phyloP scores from a whole-genome alignment of 352 stramenopile genomes.

The Paralagenidium karlingii region DNA sequence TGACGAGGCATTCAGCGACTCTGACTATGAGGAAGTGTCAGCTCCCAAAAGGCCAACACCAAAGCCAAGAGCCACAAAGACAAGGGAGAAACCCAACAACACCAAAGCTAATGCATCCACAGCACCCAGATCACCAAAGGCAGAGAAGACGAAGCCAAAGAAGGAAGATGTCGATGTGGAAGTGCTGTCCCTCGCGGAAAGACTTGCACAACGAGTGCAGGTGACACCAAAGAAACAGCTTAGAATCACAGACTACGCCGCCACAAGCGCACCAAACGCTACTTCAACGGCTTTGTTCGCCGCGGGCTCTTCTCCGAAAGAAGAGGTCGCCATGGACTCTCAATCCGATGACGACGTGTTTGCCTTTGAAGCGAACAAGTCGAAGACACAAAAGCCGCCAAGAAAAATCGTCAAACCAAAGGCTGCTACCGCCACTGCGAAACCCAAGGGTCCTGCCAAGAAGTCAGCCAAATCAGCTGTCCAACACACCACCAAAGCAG shows the following conservation, averaged over 20 bases:
- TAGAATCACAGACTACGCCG: constrained; percentile 7
- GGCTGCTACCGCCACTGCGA: constrained; percentile 6
- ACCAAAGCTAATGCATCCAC: constrained; percentile 16
- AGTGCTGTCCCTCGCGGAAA: constrained; percentile 58
- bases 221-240: constrained; percentile 26
- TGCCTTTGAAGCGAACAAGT: constrained; percentile 22
- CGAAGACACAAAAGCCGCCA: constrained; percentile 17
- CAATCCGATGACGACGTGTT: constrained; percentile 52
- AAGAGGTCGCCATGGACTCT: constrained; percentile 1
- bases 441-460: constrained; percentile 10
- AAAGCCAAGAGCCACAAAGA: constrained; percentile 11
- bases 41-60: constrained; percentile 9
- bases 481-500: constrained; percentile 2
- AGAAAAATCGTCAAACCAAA: constrained; percentile 19
- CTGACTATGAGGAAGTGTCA: constrained; percentile 6
- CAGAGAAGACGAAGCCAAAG: constrained; percentile 7
- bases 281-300: constrained; percentile 24
- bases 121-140: constrained; percentile 3
- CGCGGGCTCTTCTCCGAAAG: constrained; percentile 24
- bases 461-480: constrained; percentile 4
- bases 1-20: background rate
- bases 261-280: constrained; percentile 7
- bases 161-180: constrained; percentile 41
- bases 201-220: constrained; percentile 38
- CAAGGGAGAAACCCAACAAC: constrained; percentile 14